phyloP scores from a whole-genome alignment of 441 rosid genomes.

The Eutrema salsugineum region DNA sequence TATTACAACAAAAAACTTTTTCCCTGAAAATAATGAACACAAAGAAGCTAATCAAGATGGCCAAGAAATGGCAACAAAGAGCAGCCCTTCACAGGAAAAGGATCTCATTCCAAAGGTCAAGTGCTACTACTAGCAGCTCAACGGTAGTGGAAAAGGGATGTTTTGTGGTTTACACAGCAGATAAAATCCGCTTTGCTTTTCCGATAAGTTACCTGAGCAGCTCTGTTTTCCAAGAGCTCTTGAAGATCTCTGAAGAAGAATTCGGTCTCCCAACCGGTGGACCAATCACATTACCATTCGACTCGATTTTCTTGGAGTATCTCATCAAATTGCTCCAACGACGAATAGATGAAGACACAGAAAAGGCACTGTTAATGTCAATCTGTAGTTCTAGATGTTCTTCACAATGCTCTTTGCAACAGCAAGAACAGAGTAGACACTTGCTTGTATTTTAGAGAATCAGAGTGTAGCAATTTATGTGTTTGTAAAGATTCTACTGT shows the following conservation, averaged over 20 bases:
- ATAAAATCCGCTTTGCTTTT: constrained; percentile 23
- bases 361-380: constrained; percentile 19
- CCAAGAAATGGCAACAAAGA: constrained; percentile 15
- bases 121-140: neutral
- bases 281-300: constrained; percentile 33
- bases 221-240: constrained; percentile 26
- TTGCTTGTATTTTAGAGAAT: neutral
- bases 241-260: constrained; percentile 37
- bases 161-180: constrained; percentile 34
- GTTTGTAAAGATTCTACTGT: neutral
- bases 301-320: constrained; percentile 26
- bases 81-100: neutral
- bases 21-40: neutral
- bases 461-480: neutral
- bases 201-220: constrained; percentile 28
- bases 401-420: neutral
- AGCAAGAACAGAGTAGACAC: neutral
- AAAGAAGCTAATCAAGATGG: constrained; percentile 10
- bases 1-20: neutral
- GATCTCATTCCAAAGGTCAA: constrained; percentile 5
- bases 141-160: constrained; percentile 4
- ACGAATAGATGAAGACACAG: neutral
- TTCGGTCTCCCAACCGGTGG: constrained; percentile 28
- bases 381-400: neutral
- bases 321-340: constrained; percentile 10